Conservation (phyloP, 305 asterid species). For the Rubia tinctorum region DNA sequence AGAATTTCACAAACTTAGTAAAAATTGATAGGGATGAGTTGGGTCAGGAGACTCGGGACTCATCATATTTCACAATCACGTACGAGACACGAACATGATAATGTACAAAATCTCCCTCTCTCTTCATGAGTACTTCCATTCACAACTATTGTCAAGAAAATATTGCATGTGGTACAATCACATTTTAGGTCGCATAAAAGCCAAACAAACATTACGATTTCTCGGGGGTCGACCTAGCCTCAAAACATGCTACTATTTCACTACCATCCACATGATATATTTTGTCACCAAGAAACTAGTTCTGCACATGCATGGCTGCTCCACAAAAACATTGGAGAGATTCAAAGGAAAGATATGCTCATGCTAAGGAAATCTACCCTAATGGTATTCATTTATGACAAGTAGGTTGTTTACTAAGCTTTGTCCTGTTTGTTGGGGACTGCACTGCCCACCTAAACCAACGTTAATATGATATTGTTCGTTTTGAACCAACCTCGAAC, state of each 20-base stretch:
- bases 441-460: too few relatives aligned
- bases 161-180: neutral
- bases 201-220: constrained; percentile 1
- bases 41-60: neutral
- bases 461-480: too few relatives aligned
- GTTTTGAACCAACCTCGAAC: too few relatives aligned
- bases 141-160: neutral
- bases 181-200: neutral
- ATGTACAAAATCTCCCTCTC: neutral
- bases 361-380: too few relatives aligned
- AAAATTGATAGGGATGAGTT: neutral
- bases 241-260: neutral
- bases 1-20: neutral
- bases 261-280: neutral
- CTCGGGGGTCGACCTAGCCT: neutral
- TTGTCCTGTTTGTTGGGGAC: too few relatives aligned
- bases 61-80: constrained; percentile 15
- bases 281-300: neutral
- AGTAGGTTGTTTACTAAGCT: too few relatives aligned
- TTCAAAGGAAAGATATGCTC: too few relatives aligned
- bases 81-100: neutral
- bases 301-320: neutral
- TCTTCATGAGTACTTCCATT: neutral
- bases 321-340: too few relatives aligned
- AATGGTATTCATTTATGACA: too few relatives aligned